Conservation (phyloP, 352 stramenopile genomes). For the Elongisporangium anandrum region DNA sequence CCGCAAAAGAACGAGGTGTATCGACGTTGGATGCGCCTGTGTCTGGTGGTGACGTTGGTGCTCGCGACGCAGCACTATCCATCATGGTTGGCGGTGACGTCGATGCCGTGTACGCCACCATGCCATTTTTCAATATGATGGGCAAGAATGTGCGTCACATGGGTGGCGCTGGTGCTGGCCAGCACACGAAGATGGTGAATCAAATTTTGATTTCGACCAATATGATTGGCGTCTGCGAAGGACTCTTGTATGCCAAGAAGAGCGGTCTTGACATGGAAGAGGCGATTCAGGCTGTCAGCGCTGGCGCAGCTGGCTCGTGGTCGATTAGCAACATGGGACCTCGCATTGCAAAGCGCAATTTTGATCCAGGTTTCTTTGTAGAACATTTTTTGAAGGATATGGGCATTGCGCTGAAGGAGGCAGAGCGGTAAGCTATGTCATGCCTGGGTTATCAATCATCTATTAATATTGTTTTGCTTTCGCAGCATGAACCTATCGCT, state of each 20-base stretch:
- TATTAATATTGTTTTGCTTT: not conserved
- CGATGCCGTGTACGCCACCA: constrained; percentile 69
- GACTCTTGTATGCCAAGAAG: constrained; percentile 85
- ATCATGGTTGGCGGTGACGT: constrained; percentile 91
- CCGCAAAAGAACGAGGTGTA: constrained; percentile 62
- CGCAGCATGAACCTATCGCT: constrained; percentile 83
- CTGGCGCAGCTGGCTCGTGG: constrained; percentile 83
- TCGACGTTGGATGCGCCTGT: constrained; percentile 81
- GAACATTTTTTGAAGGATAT: constrained; percentile 91
- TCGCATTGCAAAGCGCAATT: constrained; percentile 85
- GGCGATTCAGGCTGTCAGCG: constrained; percentile 81
- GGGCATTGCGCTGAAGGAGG: constrained; percentile 86
- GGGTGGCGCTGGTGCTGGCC: constrained; percentile 71
- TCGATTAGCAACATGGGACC: constrained; percentile 89
- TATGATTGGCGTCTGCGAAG: constrained; percentile 89
- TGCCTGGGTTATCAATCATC: not conserved
- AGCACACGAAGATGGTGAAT: constrained; percentile 93
- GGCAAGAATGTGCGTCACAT: constrained; percentile 89
- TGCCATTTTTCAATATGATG: constrained; percentile 87
- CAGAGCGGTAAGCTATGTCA: constrained; percentile 35
- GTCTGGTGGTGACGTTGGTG: constrained; percentile 86
- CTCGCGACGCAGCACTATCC: constrained; percentile 77
- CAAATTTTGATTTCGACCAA: constrained; percentile 87
- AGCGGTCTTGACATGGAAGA: constrained; percentile 86
- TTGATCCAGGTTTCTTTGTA: constrained; percentile 89